phyloP scores from a whole-genome alignment of 768 basidiomycete genomes.

The Krasilnikovozyma curviuscula region DNA sequence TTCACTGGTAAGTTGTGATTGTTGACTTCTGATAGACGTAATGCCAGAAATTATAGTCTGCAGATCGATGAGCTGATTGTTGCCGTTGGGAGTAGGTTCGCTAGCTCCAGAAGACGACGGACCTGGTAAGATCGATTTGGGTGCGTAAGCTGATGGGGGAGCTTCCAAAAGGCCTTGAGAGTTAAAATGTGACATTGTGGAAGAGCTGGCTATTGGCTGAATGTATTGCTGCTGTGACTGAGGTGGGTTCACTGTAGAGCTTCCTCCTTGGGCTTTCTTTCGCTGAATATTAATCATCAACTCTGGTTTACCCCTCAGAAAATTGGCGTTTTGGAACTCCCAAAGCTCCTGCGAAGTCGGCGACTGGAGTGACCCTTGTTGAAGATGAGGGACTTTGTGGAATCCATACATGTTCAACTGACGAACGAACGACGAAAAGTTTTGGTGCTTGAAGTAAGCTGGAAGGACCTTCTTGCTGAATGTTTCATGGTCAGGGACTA shows the following conservation, averaged over 20 bases:
- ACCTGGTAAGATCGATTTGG: slow-evolving; percentile 5
- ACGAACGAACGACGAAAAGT: slow-evolving; percentile 77
- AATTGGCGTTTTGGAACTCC: slow-evolving; percentile 84
- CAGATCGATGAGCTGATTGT: too few relatives aligned
- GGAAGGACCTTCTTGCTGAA: slow-evolving; percentile 38
- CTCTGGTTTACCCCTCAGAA: slow-evolving; percentile 73
- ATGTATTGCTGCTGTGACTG: slow-evolving; percentile 19
- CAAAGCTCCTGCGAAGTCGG: slow-evolving; percentile 17
- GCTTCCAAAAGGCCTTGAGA: background rate
- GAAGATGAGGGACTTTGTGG: slow-evolving; percentile 85
- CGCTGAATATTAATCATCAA: slow-evolving; percentile 70
- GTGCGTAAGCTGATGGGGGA: background rate
- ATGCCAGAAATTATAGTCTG: slow-evolving; percentile 64
- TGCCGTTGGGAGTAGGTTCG: too few relatives aligned
- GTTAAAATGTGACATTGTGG: background rate
- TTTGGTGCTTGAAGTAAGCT: slow-evolving; percentile 92
- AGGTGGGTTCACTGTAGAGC: slow-evolving; percentile 27
- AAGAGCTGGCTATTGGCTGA: slow-evolving; percentile 9
- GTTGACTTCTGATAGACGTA: slow-evolving; percentile 71
- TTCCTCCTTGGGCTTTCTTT: slow-evolving; percentile 36
- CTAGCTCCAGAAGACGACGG: slow-evolving; percentile 16
- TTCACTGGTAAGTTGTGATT: slow-evolving; percentile 75
- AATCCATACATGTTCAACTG: slow-evolving; percentile 95
- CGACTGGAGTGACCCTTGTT: slow-evolving; percentile 66
- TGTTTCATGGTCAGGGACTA: slow-evolving; percentile 7